Conservation (phyloP, 768 basidiomycete species). For the Phanerochaete sordida region DNA sequence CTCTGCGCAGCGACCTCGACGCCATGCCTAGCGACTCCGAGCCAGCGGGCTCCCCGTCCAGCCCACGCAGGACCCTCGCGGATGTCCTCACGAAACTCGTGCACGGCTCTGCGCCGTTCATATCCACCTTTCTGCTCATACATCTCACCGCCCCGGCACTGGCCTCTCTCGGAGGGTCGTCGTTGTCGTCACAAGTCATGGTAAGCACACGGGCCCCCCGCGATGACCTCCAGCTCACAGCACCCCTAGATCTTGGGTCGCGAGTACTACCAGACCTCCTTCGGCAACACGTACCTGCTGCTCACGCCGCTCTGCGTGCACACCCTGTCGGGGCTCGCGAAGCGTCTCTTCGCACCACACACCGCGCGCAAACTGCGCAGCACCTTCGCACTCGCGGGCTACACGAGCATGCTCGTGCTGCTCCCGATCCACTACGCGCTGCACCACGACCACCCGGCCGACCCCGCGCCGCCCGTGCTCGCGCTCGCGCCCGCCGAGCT, state of each 20-base stretch:
- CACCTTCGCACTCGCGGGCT: slow-evolving; percentile 59
- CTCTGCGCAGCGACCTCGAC: too few relatives aligned
- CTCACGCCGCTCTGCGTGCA: slow-evolving; percentile 67
- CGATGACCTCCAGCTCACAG: background rate
- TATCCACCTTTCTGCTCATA: slow-evolving; percentile 72
- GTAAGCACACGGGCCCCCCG: slow-evolving; percentile 35
- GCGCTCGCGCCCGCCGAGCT: slow-evolving; percentile 71
- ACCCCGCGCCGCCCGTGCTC: slow-evolving; percentile 44
- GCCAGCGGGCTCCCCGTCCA: background rate
- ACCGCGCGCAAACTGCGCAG: slow-evolving; percentile 35
- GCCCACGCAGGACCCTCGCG: background rate
- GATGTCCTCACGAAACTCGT: slow-evolving; percentile 47
- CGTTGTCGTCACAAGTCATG: slow-evolving; percentile 69
- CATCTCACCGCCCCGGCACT: slow-evolving; percentile 74
- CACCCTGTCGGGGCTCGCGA: slow-evolving; percentile 50
- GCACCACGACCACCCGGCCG: slow-evolving; percentile 58
- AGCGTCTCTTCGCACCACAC: slow-evolving; percentile 50
- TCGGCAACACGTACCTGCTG: slow-evolving; percentile 67
- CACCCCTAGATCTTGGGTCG: slow-evolving; percentile 64
- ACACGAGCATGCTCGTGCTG: slow-evolving; percentile 50
- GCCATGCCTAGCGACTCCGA: background rate
- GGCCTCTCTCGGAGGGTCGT: slow-evolving; percentile 69
- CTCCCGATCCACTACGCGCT: slow-evolving; percentile 68
- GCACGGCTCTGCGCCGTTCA: slow-evolving; percentile 73
- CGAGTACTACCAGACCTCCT: slow-evolving; percentile 78